Base-by-base conservation (phyloP, 208 protist genomes). In the Trypanosoma brucei region DNA sequence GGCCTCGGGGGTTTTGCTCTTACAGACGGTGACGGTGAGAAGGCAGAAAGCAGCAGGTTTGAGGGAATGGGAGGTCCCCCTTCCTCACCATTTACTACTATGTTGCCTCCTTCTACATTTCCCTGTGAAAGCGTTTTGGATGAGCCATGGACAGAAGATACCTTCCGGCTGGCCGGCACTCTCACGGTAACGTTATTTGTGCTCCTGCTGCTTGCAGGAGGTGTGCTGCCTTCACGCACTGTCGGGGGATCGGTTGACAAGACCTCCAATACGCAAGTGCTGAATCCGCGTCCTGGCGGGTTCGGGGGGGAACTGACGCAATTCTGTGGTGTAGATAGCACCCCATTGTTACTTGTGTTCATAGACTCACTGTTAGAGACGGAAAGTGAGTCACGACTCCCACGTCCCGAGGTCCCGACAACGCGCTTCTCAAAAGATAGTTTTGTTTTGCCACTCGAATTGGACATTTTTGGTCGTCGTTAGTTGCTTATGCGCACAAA, bases 351-450 rank as follows among this genome's bases (percentile, higher is more conserved):
- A 33, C 3, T 64, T 51, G 37, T 33, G 35, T 2, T 22, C 22
- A 22, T 38, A 40, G 4, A 30, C 22, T 62, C 51, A 45, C 2
- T 35, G 38, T 62, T 0, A 3, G 34, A 8, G 13, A 13, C 30
- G 31, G 31, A 22, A 39, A 37, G 3, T 40, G 36, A 2, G 39
- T 65, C 66, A 22, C 57, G 59, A 6, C 59, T 56, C 14, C 54
- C 31, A 44, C 37, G 37, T 2, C 33, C 40, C 6, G 59, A 71
- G 3, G 50, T 45, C 6, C 66, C 53, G 55, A 71, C 55, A 5
- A 71, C 66, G 45, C 66, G 66, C 36, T 60, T 71, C 33, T 71
- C 66, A 71, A 71, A 71, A 36, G 6, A 53, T 33, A 71, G 33
- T 45, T 48, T 71, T 31, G 50, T 6, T 22, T 22, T n/a, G 14